These are phyloP conservation scores for Gastrolobium villosum DNA, from an alignment of 306 rosid species.

Conservation along the genomic window DNA sequence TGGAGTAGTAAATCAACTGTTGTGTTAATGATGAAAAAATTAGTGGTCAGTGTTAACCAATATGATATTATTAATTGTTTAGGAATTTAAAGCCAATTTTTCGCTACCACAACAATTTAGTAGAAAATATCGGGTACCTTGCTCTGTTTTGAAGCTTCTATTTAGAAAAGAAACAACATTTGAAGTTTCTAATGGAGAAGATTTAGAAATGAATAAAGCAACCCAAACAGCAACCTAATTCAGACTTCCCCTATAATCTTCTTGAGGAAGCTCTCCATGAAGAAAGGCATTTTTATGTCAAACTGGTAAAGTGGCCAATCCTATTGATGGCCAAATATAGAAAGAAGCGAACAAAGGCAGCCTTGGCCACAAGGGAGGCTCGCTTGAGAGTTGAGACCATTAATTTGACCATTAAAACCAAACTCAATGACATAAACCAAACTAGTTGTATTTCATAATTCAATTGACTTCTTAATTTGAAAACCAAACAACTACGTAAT, in stretches of 20 bases:
- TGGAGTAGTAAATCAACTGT: not conserved
- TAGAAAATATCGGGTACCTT: too few relatives aligned
- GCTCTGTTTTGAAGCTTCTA: not conserved
- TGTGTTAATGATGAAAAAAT: not conserved
- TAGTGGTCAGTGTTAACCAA: slow-evolving; percentile 16
- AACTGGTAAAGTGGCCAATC: too few relatives aligned
- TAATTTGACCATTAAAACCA: too few relatives aligned
- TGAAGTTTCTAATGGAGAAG: not conserved
- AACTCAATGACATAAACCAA: too few relatives aligned
- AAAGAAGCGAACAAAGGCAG: too few relatives aligned
- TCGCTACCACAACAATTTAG: too few relatives aligned
- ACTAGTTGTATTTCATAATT: too few relatives aligned
- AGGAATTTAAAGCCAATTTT: not conserved
- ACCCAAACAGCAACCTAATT: not conserved
- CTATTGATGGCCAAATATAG: too few relatives aligned
- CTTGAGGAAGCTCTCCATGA: slow-evolving; percentile 1
- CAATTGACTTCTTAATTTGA: too few relatives aligned
- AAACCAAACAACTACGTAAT: too few relatives aligned
- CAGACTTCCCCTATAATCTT: not conserved
- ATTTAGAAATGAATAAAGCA: not conserved
- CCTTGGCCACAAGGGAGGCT: too few relatives aligned
- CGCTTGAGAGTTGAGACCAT: too few relatives aligned
- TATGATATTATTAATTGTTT: not conserved
- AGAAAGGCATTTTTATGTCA: not conserved
- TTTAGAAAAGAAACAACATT: not conserved